Evolutionary conservation across 306 rosid species (phyloP).

Genomic region (Geum urbanum): DNA sequence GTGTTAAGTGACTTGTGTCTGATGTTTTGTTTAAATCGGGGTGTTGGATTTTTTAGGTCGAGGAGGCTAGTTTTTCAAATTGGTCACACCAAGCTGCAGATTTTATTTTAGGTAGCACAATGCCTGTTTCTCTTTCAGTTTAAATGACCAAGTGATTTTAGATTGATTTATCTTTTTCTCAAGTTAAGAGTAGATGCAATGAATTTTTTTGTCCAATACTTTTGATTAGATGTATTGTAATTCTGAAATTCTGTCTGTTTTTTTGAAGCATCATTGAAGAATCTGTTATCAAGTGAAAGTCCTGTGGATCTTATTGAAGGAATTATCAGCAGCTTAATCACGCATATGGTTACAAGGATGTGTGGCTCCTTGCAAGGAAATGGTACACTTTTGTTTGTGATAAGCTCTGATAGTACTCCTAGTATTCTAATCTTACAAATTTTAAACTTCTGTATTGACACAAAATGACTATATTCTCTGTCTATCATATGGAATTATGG

Average conservation of each 20-base stretch:
- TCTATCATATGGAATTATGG: not conserved
- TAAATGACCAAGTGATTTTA: not conserved
- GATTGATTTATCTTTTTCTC: not conserved
- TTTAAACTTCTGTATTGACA: not conserved
- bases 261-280: constrained; percentile 65
- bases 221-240: not conserved
- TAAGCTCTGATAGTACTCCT: not conserved
- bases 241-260: constrained; percentile 11
- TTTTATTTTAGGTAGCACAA: constrained; percentile 65
- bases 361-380: constrained; percentile 45
- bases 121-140: not conserved
- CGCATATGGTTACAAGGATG: constrained; percentile 61
- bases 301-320: constrained; percentile 63
- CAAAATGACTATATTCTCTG: not conserved
- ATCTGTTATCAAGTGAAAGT: constrained; percentile 42
- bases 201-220: not conserved
- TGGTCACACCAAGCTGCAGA: constrained; percentile 86
- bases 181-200: not conserved
- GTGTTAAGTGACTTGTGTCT: not conserved
- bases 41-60: constrained; percentile 46
- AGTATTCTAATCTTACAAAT: not conserved
- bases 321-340: constrained; percentile 56
- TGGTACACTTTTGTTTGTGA: constrained; percentile 40
- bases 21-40: not conserved
- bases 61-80: constrained; percentile 56